A percentile compares a stretch with the other conserved stretches of the same genome.
Conservation (phyloP, 2,329 filamentous ascomycete species). For the Colletotrichum paranaense region DNA sequence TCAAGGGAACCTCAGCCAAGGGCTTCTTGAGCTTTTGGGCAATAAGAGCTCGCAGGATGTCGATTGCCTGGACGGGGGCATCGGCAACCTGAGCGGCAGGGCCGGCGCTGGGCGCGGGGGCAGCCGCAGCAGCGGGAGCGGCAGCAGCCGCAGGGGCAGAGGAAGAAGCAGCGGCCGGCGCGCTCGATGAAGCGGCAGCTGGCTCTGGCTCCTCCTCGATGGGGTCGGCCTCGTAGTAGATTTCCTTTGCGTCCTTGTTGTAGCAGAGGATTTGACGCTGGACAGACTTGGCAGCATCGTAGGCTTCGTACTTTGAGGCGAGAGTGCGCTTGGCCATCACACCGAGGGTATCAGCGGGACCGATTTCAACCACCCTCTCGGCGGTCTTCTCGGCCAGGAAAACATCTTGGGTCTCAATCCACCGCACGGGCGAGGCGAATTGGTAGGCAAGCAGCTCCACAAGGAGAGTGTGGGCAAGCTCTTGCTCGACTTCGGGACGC, state of each 20-base stretch:
- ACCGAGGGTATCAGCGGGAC: constrained; percentile 94
- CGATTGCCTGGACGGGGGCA: constrained; percentile 86
- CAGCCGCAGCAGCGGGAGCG: constrained; percentile 65
- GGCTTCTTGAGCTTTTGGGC: constrained; percentile 99
- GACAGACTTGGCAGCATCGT: constrained; percentile 95
- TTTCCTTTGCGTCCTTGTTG: constrained; percentile 99
- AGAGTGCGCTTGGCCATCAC: constrained; percentile 97
- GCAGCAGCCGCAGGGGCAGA: constrained; percentile 58
- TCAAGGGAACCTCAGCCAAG: constrained; percentile 86
- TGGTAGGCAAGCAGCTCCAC: constrained; percentile 99
- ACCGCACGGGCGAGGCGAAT: constrained; percentile 98
- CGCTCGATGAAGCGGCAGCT: constrained; percentile 58
- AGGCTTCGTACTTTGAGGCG: constrained; percentile 97
- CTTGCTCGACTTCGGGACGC: constrained; percentile 99
- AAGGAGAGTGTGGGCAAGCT: constrained; percentile 97
- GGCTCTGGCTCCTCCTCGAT: constrained; percentile 88
- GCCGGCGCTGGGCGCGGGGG: constrained; percentile 75
- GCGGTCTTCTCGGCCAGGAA: constrained; percentile 96
- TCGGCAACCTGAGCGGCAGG: constrained; percentile 90
- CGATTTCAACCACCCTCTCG: constrained; percentile 97
- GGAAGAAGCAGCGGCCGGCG: constrained; percentile 54
- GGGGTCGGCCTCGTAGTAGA: constrained; percentile 98
- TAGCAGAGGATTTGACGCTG: constrained; percentile 99
- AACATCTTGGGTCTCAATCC: constrained; percentile 99
- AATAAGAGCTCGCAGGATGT: constrained; percentile 89